Base-by-base conservation (phyloP, 768 basidiomycete genomes). In the Cubamyces lactineus region DNA sequence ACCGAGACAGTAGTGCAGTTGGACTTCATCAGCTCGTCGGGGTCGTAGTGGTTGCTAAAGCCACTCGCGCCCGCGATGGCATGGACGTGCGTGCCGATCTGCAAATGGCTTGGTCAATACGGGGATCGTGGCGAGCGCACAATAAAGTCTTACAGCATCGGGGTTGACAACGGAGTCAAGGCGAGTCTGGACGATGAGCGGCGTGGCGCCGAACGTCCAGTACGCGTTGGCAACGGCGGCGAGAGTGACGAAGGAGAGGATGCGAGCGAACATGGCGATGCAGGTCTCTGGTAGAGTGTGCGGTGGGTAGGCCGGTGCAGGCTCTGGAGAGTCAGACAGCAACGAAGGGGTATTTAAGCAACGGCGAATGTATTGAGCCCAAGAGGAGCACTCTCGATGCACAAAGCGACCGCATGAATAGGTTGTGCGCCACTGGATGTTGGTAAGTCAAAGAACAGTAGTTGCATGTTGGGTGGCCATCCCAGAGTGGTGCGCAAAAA, bases 1-100 rank as follows among this genome's bases (percentile, higher is more conserved):
- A 66, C 58, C n/a, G 65, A 50, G 42, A 63, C 54, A 11, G 61
- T 66, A 16, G 65, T 59, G 50, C 65, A 66, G 41, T 66, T 61
- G 50, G 62, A 63, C 58, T 63, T 47, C 38, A 60, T 39, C 34
- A 59, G 61, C 41, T 58, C 41, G 52, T 59, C 65, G 19, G 40
- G 48, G 48, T 60, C 58, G 42, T 62, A 63, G 43, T 45, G 41
- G 47, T 59, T 51, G 49, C 61, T 61, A 50, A 66, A 66, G 23
- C 59, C 54, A 46, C 61, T 63, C 17, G 57, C 61, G 21, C 65
- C 65, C 41, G 56, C 57, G 54, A 66, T 42, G 54, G 61, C 56
- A 41, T 66, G 65, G n/a, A 63, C 65, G 38, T 66, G 65, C n/a
- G 51, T 46, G 1, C 61, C 60, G 19, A 66, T 24, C 64, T 66